Percentiles rank a stretch among this genome's conserved stretches.
Conservation (phyloP, 768 basidiomycete genomes). For the Amanita polypyramis region DNA sequence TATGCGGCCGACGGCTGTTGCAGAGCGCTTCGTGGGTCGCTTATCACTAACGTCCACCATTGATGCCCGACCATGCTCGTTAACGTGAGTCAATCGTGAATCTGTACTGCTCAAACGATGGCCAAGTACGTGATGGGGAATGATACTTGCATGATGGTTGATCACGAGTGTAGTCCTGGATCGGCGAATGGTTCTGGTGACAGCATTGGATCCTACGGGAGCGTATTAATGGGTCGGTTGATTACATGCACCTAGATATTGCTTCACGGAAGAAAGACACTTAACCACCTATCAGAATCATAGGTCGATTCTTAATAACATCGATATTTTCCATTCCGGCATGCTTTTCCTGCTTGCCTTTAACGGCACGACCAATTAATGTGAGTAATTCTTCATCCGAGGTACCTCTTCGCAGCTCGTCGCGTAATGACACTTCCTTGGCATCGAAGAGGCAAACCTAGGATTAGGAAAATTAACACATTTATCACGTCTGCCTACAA, state of each 20-base stretch:
- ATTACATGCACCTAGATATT: background rate
- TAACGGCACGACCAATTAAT: slow-evolving; percentile 55
- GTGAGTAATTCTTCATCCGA: slow-evolving; percentile 51
- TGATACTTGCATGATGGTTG: background rate
- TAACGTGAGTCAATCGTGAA: slow-evolving; percentile 57
- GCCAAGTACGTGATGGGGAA: slow-evolving; percentile 10
- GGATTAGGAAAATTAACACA: slow-evolving; percentile 1
- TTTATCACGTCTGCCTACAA: background rate
- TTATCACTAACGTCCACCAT: slow-evolving; percentile 83
- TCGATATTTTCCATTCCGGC: slow-evolving; percentile 78
- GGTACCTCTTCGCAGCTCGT: slow-evolving; percentile 56
- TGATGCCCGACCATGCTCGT: slow-evolving; percentile 52
- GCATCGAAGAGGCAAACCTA: slow-evolving; percentile 86
- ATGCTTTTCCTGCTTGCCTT: slow-evolving; percentile 70
- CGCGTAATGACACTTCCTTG: slow-evolving; percentile 73
- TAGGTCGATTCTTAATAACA: slow-evolving; percentile 68
- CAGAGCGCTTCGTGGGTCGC: slow-evolving; percentile 45
- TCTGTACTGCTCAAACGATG: slow-evolving; percentile 17
- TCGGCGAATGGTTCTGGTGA: background rate
- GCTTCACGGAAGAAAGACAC: slow-evolving; percentile 22
- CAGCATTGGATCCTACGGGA: slow-evolving; percentile 8
- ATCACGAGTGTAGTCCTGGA: background rate
- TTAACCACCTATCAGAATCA: slow-evolving; percentile 95
- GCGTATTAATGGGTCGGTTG: slow-evolving; percentile 12
- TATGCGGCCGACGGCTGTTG: slow-evolving; percentile 71